phyloP scores from a whole-genome alignment of 2,329 filamentous ascomycete species.

The Fusarium lyarnte region DNA sequence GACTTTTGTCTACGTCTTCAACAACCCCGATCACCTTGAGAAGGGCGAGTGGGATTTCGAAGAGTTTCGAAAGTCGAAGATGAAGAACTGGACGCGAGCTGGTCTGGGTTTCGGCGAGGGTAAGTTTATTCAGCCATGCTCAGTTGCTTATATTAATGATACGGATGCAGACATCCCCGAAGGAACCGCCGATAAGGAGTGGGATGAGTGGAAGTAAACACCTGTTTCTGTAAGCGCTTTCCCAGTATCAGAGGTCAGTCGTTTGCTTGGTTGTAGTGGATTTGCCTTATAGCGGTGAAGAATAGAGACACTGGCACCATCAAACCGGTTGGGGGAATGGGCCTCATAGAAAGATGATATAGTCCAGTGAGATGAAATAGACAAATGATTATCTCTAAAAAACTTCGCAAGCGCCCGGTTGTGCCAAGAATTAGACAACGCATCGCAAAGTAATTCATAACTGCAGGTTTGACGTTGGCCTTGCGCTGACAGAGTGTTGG shows the following conservation, averaged over 20 bases:
- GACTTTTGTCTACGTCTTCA: conserved; percentile 74
- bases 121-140: conserved; percentile 27
- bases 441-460: background rate
- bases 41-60: conserved; percentile 87
- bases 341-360: conserved; percentile 2
- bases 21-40: conserved; percentile 65
- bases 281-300: conserved; percentile 30
- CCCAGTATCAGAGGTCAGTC: conserved; percentile 13
- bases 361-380: conserved; percentile 29
- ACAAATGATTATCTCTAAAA: conserved; percentile 6
- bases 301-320: conserved; percentile 8
- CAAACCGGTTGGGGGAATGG: background rate
- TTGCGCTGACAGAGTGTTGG: background rate
- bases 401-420: conserved; percentile 12
- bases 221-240: conserved; percentile 31
- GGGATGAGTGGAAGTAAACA: conserved; percentile 4
- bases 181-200: conserved; percentile 14
- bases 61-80: conserved; percentile 81
- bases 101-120: conserved; percentile 57
- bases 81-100: conserved; percentile 63
- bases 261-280: conserved; percentile 11
- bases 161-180: conserved; percentile 35
- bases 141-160: conserved; percentile 11
- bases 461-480: background rate
- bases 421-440: background rate